phyloP scores from a whole-genome alignment of 2,329 filamentous ascomycete genomes.

The Paramyrothecium sp. region DNA sequence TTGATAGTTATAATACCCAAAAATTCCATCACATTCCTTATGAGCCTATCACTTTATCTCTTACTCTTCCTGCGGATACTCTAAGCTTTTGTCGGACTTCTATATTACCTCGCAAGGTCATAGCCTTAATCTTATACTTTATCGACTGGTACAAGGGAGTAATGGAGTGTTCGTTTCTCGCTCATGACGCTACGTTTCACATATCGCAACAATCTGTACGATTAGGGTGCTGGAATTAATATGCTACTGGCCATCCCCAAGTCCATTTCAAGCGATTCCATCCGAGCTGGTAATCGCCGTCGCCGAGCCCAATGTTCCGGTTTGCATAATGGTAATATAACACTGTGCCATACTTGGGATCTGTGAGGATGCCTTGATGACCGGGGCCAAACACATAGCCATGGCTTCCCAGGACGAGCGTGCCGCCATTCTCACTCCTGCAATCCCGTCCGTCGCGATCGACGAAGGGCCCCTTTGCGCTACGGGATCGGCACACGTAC shows the following conservation, averaged over 20 bases:
- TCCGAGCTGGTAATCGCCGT: conserved; percentile 43
- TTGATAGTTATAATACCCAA: too few species aligned
- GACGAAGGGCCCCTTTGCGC: conserved; percentile 52
- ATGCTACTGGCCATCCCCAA: conserved; percentile 42
- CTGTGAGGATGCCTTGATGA: conserved; percentile 9
- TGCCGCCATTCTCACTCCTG: conserved; percentile 39
- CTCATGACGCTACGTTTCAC: too few species aligned
- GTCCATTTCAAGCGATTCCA: conserved; percentile 43
- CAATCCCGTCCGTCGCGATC: conserved; percentile 55
- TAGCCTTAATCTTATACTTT: too few species aligned
- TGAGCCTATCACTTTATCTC: too few species aligned
- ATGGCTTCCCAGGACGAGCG: conserved; percentile 10
- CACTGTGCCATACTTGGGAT: conserved; percentile 43
- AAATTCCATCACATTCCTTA: too few species aligned
- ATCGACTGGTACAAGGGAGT: too few species aligned
- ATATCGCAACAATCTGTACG: too few species aligned
- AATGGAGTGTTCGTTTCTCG: too few species aligned
- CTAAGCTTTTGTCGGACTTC: too few species aligned
- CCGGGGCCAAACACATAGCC: conserved; percentile 11
- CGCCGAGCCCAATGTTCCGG: conserved; percentile 49
- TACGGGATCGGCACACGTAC: conserved; percentile 58
- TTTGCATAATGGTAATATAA: conserved; percentile 65
- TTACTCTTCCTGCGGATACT: too few species aligned
- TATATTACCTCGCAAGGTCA: too few species aligned
- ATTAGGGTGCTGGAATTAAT: background rate